Evolutionary conservation across 495 filamentous ascomycete species (phyloP).

Genomic region (Letharia columbiana): DNA sequence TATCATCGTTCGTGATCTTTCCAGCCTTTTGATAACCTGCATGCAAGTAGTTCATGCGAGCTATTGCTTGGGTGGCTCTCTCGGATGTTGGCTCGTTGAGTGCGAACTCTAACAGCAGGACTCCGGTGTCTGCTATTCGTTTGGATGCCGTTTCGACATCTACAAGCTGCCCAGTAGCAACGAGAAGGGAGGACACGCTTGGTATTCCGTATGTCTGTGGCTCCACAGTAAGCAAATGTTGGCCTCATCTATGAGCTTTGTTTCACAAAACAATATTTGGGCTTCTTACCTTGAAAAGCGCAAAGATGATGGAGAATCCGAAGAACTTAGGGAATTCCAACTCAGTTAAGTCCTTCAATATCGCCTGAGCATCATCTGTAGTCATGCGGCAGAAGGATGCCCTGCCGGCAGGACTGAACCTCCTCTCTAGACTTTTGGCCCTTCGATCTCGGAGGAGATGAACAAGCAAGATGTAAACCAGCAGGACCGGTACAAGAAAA

Average conservation of each 20-base stretch:
- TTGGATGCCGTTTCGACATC: constrained; percentile 26
- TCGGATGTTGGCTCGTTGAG: constrained; percentile 23
- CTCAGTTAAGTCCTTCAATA: constrained; percentile 25
- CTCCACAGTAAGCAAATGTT: neutral
- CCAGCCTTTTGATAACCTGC: constrained; percentile 45
- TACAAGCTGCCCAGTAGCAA: constrained; percentile 29
- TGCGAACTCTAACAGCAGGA: constrained; percentile 30
- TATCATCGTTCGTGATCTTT: constrained; percentile 52
- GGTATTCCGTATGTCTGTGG: constrained; percentile 34
- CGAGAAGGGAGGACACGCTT: constrained; percentile 30
- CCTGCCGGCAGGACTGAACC: constrained; percentile 1
- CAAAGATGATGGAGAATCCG: constrained; percentile 23
- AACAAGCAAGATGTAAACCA: neutral
- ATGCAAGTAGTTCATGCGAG: constrained; percentile 59
- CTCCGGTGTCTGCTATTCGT: constrained; percentile 32
- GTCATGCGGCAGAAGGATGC: constrained; percentile 18
- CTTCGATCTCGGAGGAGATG: constrained; percentile 1
- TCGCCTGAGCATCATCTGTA: constrained; percentile 26
- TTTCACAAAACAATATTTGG: neutral
- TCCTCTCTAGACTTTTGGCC: neutral
- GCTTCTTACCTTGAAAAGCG: constrained; percentile 23
- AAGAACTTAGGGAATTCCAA: constrained; percentile 29
- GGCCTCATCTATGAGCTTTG: neutral
- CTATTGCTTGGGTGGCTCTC: constrained; percentile 42
- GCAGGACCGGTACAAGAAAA: neutral